Conservation (phyloP, 441 rosid species). For the Euphorbia celastroides region DNA sequence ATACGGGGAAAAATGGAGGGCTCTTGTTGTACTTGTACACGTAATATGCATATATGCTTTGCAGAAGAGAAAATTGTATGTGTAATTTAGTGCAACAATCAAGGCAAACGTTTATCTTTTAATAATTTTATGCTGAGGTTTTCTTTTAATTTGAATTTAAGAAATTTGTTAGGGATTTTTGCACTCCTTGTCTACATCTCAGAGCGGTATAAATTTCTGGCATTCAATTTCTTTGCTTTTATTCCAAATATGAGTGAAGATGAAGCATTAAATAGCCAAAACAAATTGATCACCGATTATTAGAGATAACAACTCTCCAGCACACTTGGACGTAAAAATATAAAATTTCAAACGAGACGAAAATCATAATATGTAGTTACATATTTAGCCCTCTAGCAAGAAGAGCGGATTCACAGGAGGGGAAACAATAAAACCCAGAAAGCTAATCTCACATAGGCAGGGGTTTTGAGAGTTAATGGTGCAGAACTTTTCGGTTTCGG, state of each 20-base stretch:
- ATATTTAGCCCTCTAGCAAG: not conserved
- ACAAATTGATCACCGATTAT: not conserved
- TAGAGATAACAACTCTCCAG: not conserved
- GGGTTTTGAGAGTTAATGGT: not conserved
- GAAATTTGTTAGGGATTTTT: not conserved
- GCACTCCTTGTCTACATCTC: not conserved
- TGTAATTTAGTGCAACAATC: slow-evolving; percentile 3
- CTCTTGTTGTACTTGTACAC: slow-evolving; percentile 13
- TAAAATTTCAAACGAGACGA: not conserved
- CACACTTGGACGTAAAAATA: not conserved
- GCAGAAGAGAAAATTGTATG: not conserved
- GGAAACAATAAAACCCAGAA: slow-evolving; percentile 7
- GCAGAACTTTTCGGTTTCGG: slow-evolving; percentile 19
- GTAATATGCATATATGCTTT: slow-evolving; percentile 2
- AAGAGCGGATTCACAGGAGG: not conserved
- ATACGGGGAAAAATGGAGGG: slow-evolving; percentile 3
- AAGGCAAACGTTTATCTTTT: not conserved
- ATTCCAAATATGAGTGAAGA: not conserved
- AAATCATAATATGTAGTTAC: not conserved
- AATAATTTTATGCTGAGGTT: not conserved
- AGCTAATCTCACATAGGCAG: slow-evolving; percentile 17
- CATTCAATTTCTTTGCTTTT: not conserved
- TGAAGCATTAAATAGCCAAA: not conserved
- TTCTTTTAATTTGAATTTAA: not conserved
- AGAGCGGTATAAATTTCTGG: not conserved